Evolutionary conservation across 2,329 filamentous ascomycete species (phyloP).

Genomic region (Aspergillus transmontanensis): DNA sequence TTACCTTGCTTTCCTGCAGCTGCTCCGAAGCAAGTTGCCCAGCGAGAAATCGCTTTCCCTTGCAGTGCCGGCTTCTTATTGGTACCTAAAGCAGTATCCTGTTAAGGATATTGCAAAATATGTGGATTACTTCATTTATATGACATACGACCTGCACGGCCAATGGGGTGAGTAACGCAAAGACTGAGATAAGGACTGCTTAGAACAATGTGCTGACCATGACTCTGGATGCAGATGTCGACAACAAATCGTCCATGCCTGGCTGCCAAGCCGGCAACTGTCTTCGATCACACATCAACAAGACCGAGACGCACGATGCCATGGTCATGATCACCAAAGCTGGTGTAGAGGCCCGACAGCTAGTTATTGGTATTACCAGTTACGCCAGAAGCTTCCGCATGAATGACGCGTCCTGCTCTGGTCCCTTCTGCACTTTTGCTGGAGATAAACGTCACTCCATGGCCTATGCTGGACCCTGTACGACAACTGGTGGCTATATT

Average conservation of each 20-base stretch:
- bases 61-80: conserved; percentile 33
- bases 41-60: conserved; percentile 25
- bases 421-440: not conserved
- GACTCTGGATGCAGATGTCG: conserved; percentile 2
- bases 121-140: conserved; percentile 39
- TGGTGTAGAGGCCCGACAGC: not conserved
- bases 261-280: conserved; percentile 35
- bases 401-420: conserved; percentile 1
- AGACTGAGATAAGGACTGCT: not conserved
- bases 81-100: conserved; percentile 35
- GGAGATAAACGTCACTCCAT: not conserved
- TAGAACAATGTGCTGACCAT: not conserved
- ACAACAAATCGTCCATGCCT: conserved; percentile 1
- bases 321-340: conserved; percentile 5
- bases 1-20: conserved; percentile 38
- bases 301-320: not conserved
- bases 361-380: not conserved
- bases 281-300: conserved; percentile 36
- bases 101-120: conserved; percentile 28
- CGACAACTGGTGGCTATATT: not conserved
- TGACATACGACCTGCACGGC: conserved; percentile 43
- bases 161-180: conserved; percentile 12
- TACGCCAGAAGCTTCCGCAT: conserved; percentile 4
- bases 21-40: conserved; percentile 23
- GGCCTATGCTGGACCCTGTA: not conserved